A percentile compares a stretch with the other conserved stretches of the same genome.
Evolutionary conservation across 768 basidiomycete species (phyloP).

Genomic region (Hygrocybe coccinea): DNA sequence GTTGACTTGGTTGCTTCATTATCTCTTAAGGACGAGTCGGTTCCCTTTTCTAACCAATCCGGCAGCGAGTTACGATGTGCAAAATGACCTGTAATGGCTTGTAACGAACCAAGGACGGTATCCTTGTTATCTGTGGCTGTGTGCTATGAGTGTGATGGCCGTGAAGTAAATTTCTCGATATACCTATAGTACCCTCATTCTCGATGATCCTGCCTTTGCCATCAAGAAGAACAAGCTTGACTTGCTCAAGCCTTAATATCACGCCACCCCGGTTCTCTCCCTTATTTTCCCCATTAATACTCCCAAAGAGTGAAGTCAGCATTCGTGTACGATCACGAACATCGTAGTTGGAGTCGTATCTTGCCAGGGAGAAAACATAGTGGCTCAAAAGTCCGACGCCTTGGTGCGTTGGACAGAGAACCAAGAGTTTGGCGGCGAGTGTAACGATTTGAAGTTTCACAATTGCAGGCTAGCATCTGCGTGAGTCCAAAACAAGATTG

Average conservation of each 20-base stretch:
- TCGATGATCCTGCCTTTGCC: conserved; percentile 55
- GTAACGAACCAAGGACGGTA: conserved; percentile 60
- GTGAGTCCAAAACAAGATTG: not conserved
- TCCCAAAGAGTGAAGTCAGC: conserved; percentile 62
- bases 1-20: conserved; percentile 49
- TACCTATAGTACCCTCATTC: conserved; percentile 35
- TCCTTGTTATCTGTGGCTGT: conserved; percentile 32
- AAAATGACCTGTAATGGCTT: conserved; percentile 52
- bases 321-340: conserved; percentile 87
- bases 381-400: conserved; percentile 51
- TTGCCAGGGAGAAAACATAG: conserved; percentile 78
- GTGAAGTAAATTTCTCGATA: conserved; percentile 1
- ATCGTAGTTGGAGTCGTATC: conserved; percentile 86
- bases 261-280: conserved; percentile 62
- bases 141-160: no score
- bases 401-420: conserved; percentile 54
- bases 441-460: conserved; percentile 84
- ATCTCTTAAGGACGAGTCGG: conserved; percentile 72
- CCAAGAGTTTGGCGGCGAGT: conserved; percentile 79
- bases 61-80: conserved; percentile 57
- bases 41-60: conserved; percentile 86
- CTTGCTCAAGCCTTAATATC: conserved; percentile 76
- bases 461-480: conserved; percentile 42
- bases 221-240: conserved; percentile 71
- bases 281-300: conserved; percentile 32